Evolutionary conservation across 768 basidiomycete genomes (phyloP), one percentile per base, ranked within the genome.

Genomic region (Collybia sp.): DNA sequence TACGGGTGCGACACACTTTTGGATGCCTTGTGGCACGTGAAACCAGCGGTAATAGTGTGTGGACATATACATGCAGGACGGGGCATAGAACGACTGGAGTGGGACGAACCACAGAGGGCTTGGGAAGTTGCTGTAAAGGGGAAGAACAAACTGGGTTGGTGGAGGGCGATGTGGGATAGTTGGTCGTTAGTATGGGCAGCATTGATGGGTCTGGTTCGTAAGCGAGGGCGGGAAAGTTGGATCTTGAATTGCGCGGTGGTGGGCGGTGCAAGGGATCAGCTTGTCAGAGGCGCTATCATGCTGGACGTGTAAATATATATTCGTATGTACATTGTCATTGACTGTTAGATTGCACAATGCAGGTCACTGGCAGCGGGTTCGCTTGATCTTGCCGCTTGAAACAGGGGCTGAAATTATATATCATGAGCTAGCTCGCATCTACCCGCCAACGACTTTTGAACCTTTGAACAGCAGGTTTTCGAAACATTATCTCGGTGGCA

Each of bases 1-100:
- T 38, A 43, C 10, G 72, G 70, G 1, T 72, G 72, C 42, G 35
- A 45, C 1, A 60, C 53, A 4, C 63, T 75, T 18, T 52, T 70
- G 19, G 48, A 38, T 1, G 60, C 57, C 0, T 36, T 71, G 0
- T 66, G 66, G 68, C 53, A 54, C 9, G 52, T 70, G 12, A 55
- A 59, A 20, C 74, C 71, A 1, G 43, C 52, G 42, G 18, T 70
- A n/a, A 65, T 69, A 36, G 61, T 73, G 3, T 73, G 66, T 52
- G 71, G 74, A 1, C 73, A 73, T 42, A 67, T 73, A 5, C 73
- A 75, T 34, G 58, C 53, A 11, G 66, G 45, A 2, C 46, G 66
- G 32, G 73, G 71, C 6, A 43, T 64, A 11, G 62, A 69, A 45
- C 18, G 31, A 8, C 47, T 68, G 9, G 40, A 34, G 13, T 73